phyloP scores from a whole-genome alignment of 768 basidiomycete genomes.

The Suillus sp. region DNA sequence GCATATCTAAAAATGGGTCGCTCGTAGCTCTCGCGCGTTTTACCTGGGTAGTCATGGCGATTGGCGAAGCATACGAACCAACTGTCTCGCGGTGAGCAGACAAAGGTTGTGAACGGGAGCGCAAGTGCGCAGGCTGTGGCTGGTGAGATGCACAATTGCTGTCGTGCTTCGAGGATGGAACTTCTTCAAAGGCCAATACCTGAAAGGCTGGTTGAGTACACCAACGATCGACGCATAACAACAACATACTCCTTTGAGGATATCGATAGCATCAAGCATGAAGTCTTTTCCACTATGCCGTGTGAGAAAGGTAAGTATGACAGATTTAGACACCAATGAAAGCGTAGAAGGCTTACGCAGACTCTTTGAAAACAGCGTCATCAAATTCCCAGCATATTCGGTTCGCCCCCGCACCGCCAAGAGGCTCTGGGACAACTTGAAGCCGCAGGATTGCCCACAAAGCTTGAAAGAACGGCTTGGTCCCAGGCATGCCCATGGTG shows the following conservation, averaged over 20 bases:
- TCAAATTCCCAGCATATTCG: conserved; percentile 90
- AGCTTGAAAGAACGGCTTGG: conserved; percentile 71
- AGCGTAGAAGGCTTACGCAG: conserved; percentile 65
- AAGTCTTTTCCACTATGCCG: conserved; percentile 82
- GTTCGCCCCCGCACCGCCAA: conserved; percentile 77
- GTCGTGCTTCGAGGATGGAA: conserved; percentile 36
- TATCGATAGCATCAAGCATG: conserved; percentile 87
- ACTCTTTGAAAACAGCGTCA: conserved; percentile 92
- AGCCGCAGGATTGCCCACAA: conserved; percentile 81
- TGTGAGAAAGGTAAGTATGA: conserved; percentile 24
- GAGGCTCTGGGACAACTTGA: conserved; percentile 75
- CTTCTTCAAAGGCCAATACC: conserved; percentile 79
- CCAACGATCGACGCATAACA: conserved; percentile 15
- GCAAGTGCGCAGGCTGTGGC: conserved; percentile 48
- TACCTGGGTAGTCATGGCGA: conserved; percentile 46
- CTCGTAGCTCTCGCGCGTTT: conserved; percentile 75
- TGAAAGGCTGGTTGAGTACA: conserved; percentile 24
- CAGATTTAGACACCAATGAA: conserved; percentile 18
- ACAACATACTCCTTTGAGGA: conserved; percentile 84
- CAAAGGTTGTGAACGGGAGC: conserved; percentile 58
- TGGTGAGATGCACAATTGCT: conserved; percentile 39
- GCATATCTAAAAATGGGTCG: conserved; percentile 80
- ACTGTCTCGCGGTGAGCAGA: conserved; percentile 30
- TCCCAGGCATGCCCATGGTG: conserved; percentile 84
- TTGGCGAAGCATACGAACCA: conserved; percentile 41